Percentiles rank a stretch among this genome's conserved stretches.
Conservation (phyloP, 176 grass and related monocot genomes). For the Rhipidocladum racemiflorum region DNA sequence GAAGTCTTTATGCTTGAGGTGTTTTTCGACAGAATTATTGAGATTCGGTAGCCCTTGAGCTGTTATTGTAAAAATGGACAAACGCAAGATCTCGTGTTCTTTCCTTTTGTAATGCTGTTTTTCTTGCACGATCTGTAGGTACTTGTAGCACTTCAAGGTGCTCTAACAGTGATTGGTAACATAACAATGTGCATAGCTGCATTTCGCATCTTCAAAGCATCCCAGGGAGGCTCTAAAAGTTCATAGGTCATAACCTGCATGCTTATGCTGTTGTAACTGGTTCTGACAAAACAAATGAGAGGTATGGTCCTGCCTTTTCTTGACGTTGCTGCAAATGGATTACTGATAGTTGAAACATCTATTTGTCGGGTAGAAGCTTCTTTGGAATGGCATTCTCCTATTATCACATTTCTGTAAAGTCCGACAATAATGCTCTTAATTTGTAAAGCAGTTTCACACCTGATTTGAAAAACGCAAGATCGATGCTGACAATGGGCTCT, state of each 20-base stretch:
- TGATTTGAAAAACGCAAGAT: neutral
- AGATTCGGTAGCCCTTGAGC: neutral
- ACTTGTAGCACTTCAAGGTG: constrained; percentile 86
- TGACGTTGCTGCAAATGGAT: neutral
- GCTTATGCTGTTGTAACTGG: neutral
- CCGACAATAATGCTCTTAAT: neutral
- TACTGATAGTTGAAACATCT: neutral
- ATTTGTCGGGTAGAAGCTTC: neutral
- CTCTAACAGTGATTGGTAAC: constrained; percentile 78
- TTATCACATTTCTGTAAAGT: neutral
- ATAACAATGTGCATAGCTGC: constrained; percentile 88
- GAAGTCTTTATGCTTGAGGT: neutral
- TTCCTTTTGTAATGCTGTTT: neutral
- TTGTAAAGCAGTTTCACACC: neutral
- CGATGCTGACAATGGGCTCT: neutral
- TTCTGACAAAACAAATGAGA: constrained; percentile 9
- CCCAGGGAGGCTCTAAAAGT: constrained; percentile 54
- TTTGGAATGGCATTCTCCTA: neutral
- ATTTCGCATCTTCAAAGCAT: constrained; percentile 84
- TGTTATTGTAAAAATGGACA: neutral
- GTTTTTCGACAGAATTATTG: neutral
- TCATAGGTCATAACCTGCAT: constrained; percentile 44
- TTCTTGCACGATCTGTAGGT: constrained; percentile 26
- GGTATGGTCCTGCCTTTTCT: neutral
- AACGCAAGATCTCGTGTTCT: neutral